Evolutionary conservation across 352 stramenopile genomes (phyloP), one percentile per base, ranked within the genome.

Genomic region (Phytophthora pinifolia): DNA sequence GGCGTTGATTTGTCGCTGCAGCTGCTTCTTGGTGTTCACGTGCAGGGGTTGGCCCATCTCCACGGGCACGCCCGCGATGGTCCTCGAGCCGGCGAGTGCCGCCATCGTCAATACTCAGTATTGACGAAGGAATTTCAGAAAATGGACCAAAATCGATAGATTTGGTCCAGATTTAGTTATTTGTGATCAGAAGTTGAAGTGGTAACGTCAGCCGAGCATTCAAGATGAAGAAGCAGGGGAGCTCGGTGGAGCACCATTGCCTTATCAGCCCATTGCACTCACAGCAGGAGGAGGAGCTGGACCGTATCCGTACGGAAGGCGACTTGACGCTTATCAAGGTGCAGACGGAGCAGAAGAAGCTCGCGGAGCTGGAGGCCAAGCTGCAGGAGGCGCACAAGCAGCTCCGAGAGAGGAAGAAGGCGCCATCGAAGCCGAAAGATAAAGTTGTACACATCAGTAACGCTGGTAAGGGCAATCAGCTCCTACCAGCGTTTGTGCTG

Each of bases 281-380:
- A 5, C 68, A 67, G 54, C 71, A 73, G 39, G 86, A 92, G 33
- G 74, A 96, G 12, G 77, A 93, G 51, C 73, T 98, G 50, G 90
- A 96, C n/a, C 93, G 95, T 56, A 88, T 92, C 44, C 78, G 78
- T 13, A 82, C 76, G 0, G 78, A 89, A 31, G 78, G 76, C 29
- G 78, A 89, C 60, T 41, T 89, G 46, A 70, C 67, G 51, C 69
- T 89, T 6, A 79, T 89, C 51, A 76, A 74, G 22, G 65, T 70
- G 35, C 78, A 89, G 46, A 92, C 96, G 46, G 96, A 97, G 89
- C 87, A 70, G 36, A 89, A 96, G 50, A 96, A 93, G 46, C 78
- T 95, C 52, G 54, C 64, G 6, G 73, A 86, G 46, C 67, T 94
- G 0, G 96, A 98, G 48, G 67, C 69, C 30, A 74, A 88, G 53